phyloP scores from a whole-genome alignment of 1,139 yeast genomes.

The Dujonia santamariae region DNA sequence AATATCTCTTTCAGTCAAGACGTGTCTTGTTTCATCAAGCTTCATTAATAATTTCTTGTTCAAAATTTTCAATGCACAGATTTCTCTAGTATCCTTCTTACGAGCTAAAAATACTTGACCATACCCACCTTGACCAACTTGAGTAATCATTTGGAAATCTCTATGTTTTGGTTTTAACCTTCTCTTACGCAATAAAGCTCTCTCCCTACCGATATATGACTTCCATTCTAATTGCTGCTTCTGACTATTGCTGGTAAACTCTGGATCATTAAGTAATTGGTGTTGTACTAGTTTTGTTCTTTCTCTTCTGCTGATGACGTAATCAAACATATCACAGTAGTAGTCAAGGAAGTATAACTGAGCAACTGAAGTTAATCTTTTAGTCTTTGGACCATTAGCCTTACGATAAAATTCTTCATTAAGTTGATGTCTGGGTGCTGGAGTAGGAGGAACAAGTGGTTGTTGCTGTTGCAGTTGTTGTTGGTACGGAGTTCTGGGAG shows the following conservation, averaged over 20 bases:
- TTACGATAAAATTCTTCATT: slow-evolving; percentile 52
- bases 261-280: slow-evolving; percentile 48
- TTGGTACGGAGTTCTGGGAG: slow-evolving; percentile 6
- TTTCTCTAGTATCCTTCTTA: slow-evolving; percentile 90
- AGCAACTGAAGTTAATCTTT: slow-evolving; percentile 82
- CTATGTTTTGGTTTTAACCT: slow-evolving; percentile 90
- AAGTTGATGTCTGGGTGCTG: slow-evolving; percentile 16
- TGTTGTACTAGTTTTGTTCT: slow-evolving; percentile 66
- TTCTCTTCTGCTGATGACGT: slow-evolving; percentile 82
- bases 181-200: slow-evolving; percentile 80
- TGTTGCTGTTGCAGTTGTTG: slow-evolving; percentile 10
- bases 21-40: slow-evolving; percentile 94
- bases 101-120: slow-evolving; percentile 96
- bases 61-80: slow-evolving; percentile 91
- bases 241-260: slow-evolving; percentile 29
- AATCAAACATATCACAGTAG: slow-evolving; percentile 94
- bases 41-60: slow-evolving; percentile 84
- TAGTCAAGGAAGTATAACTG: slow-evolving; percentile 86
- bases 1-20: slow-evolving; percentile 93
- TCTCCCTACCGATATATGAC: slow-evolving; percentile 78
- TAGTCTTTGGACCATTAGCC: slow-evolving; percentile 73
- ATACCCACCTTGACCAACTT: slow-evolving; percentile 99
- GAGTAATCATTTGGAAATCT: slow-evolving; percentile 94
- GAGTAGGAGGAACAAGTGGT: slow-evolving; percentile 9
- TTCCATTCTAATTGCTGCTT: slow-evolving; percentile 74